Base-by-base conservation (phyloP, 805 yeast species). In the Barnettozyma sp. region DNA sequence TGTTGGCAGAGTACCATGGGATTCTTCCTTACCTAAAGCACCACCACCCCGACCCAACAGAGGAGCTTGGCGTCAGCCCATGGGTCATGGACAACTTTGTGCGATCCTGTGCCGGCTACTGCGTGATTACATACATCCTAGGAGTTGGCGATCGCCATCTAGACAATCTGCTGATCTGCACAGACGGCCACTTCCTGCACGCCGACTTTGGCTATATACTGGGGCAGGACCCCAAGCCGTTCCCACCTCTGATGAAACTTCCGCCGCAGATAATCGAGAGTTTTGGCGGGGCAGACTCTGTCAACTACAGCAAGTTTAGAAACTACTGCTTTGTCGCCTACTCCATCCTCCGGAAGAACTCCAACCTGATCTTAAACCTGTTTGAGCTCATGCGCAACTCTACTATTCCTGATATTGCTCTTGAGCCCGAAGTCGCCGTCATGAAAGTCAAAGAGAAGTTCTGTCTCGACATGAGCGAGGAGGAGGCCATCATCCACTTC, bases 61-160 rank as follows among this genome's bases (percentile, higher is more conserved):
- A 54, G 13, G 64, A 56, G 14, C 41, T 53, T 11, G 65, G 63
- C 1, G 63, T 61, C 3, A 52, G 55, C 21, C 55, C 50, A 5
- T 73, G 72, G 45, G 84, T 78, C 1, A 85, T 92, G 95, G 97
- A 92, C 49, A 90, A 83, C 45, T 92, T 84, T 60, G 90, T 92
- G 6, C 76, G 88, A 45, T 85, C 96, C 3, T 86, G 97, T 55
- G 97, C 99, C 17, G 99, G 98, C 0, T 92, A 92, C 54, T 92
- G 97, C 65, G 97, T 92, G 1, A 83, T 92, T 17, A 92, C 98
- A 0, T 92, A 92, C 50, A 63, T 92, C 7, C 62, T 92, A 11
- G 99, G 98, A 6, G 97, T 92, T 7, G 99, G 99, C 12, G 99
- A 92, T 60, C 72, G 99, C 39, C 99, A 92, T 63, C 65, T 92